A percentile compares a stretch with the other conserved stretches of the same genome.
These are phyloP conservation scores for Lactarius evosmus DNA, from an alignment of 768 basidiomycete genomes.

Conservation along the genomic window DNA sequence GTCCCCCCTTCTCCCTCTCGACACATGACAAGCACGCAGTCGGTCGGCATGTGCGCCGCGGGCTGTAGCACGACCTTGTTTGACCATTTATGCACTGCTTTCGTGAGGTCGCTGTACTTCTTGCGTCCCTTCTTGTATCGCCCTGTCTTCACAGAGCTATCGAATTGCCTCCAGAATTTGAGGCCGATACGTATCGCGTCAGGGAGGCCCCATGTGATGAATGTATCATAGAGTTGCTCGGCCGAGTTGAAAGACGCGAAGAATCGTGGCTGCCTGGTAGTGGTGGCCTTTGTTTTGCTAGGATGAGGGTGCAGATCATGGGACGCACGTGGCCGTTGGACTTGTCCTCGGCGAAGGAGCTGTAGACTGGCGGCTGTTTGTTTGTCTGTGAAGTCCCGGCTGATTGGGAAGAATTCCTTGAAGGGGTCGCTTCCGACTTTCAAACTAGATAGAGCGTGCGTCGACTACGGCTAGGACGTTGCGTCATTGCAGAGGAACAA, in stretches of 20 bases:
- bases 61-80: conserved; percentile 22
- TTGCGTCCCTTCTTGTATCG: conserved; percentile 14
- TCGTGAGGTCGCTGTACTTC: conserved; percentile 13
- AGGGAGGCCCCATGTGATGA: conserved; percentile 31
- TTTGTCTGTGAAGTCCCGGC: conserved; percentile 23
- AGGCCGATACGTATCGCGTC: conserved; percentile 31
- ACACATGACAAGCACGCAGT: no score
- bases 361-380: conserved; percentile 12
- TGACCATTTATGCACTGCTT: conserved; percentile 11
- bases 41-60: conserved; percentile 6
- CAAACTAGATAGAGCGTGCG: conserved; percentile 32
- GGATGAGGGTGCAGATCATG: background rate
- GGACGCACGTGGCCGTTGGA: conserved; percentile 31
- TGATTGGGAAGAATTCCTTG: conserved; percentile 34
- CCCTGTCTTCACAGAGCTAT: conserved; percentile 2
- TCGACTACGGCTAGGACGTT: conserved; percentile 38
- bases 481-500: conserved; percentile 32
- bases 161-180: conserved; percentile 31
- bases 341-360: conserved; percentile 22
- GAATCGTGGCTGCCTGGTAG: conserved; percentile 33
- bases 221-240: conserved; percentile 34
- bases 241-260: conserved; percentile 32
- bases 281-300: background rate
- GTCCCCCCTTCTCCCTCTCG: background rate
- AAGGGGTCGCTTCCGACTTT: conserved; percentile 33